phyloP scores from a whole-genome alignment of 2,329 filamentous ascomycete genomes.

The Colletotrichum salicis region DNA sequence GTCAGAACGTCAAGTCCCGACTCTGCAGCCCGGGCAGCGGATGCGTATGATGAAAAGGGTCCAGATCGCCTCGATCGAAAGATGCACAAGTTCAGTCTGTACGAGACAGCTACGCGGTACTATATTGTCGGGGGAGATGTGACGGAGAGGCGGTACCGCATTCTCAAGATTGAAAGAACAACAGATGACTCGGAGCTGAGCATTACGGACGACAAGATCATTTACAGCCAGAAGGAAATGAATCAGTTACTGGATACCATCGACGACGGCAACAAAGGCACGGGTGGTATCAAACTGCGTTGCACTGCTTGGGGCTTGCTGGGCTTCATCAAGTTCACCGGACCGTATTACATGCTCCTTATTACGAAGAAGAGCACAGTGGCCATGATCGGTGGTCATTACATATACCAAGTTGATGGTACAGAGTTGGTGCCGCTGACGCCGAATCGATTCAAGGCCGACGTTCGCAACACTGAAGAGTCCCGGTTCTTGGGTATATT shows the following conservation, averaged over 20 bases:
- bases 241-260: slow-evolving; percentile 92
- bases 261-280: slow-evolving; percentile 91
- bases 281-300: slow-evolving; percentile 88
- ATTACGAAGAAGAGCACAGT: slow-evolving; percentile 97
- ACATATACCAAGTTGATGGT: slow-evolving; percentile 93
- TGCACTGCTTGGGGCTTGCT: slow-evolving; percentile 94
- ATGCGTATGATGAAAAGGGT: slow-evolving; percentile 46
- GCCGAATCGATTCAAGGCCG: slow-evolving; percentile 78
- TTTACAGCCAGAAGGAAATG: slow-evolving; percentile 93
- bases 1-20: slow-evolving; percentile 66
- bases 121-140: slow-evolving; percentile 95
- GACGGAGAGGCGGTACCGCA: slow-evolving; percentile 86
- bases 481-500: slow-evolving; percentile 88
- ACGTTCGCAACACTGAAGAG: slow-evolving; percentile 85
- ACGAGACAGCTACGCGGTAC: slow-evolving; percentile 92
- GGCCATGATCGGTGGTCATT: slow-evolving; percentile 95
- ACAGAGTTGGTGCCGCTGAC: slow-evolving; percentile 92
- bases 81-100: slow-evolving; percentile 98
- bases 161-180: slow-evolving; percentile 94
- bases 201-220: slow-evolving; percentile 92
- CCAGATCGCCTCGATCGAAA: slow-evolving; percentile 60
- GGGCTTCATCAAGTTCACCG: slow-evolving; percentile 95
- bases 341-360: slow-evolving; percentile 95
- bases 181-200: slow-evolving; percentile 78
- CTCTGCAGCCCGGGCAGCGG: slow-evolving; percentile 44